Conservation (phyloP, 2,329 filamentous ascomycete species). For the Claviceps pazoutovae region DNA sequence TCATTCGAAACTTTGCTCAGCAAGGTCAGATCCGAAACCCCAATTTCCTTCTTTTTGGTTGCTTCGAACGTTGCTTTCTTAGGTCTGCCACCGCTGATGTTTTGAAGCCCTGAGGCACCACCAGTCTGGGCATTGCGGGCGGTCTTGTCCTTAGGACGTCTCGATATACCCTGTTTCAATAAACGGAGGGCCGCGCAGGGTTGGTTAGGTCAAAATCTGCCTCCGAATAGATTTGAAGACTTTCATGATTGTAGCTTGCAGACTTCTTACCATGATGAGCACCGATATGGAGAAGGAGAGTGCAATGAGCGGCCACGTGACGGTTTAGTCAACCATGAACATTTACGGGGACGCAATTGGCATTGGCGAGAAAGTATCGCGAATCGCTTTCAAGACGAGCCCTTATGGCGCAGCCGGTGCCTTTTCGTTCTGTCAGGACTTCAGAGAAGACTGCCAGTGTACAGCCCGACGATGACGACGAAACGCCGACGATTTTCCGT, state of each 20-base stretch:
- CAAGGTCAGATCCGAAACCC: constrained; percentile 91
- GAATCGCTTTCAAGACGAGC: background rate
- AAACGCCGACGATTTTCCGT: constrained; percentile 23
- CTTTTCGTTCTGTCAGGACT: background rate
- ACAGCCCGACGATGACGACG: constrained; percentile 15
- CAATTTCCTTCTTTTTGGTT: constrained; percentile 98
- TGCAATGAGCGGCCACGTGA: constrained; percentile 1
- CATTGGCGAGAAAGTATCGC: background rate
- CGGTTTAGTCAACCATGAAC: constrained; percentile 15
- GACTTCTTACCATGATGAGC: constrained; percentile 20
- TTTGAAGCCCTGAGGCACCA: constrained; percentile 22
- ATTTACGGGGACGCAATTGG: background rate
- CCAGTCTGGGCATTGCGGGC: constrained; percentile 25
- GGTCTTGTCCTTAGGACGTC: constrained; percentile 27
- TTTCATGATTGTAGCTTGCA: constrained; percentile 3
- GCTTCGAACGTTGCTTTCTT: constrained; percentile 94
- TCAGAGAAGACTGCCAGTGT: constrained; percentile 3
- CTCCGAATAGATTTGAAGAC: background rate
- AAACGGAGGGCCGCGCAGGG: background rate
- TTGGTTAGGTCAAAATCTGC: constrained; percentile 1
- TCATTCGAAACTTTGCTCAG: constrained; percentile 99
- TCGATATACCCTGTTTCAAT: constrained; percentile 22
- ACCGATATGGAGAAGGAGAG: constrained; percentile 7
- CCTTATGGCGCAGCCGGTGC: background rate
- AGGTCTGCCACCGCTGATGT: constrained; percentile 45